phyloP scores from a whole-genome alignment of 257 asterid genomes.

The Lithospermum erythrorhizon region DNA sequence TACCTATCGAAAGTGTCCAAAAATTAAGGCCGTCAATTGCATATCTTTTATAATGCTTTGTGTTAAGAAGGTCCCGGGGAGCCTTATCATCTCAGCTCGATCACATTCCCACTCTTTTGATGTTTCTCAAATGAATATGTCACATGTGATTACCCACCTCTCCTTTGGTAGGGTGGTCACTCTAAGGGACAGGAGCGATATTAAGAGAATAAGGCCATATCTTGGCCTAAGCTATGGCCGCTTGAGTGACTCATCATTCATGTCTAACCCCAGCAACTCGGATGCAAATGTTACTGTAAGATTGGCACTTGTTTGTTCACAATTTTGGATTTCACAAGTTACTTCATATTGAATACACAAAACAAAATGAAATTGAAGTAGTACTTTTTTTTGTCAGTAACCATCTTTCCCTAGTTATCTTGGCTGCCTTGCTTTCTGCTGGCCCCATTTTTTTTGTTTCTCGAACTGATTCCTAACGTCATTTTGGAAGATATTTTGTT shows the following conservation, averaged over 20 bases:
- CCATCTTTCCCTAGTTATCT: too few species aligned
- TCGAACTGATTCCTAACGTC: neutral
- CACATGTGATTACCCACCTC: constrained; percentile 68
- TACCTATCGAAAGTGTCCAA: neutral
- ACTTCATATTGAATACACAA: neutral
- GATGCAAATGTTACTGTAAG: constrained; percentile 89
- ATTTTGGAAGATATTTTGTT: neutral
- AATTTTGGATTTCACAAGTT: constrained; percentile 6
- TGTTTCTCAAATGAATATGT: constrained; percentile 95
- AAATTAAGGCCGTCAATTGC: neutral
- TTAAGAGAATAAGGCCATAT: constrained; percentile 63
- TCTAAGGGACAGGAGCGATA: constrained; percentile 55
- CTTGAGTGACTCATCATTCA: constrained; percentile 56
- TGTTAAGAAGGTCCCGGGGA: constrained; percentile 80
- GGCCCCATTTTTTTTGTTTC: neutral
- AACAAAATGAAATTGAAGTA: too few species aligned
- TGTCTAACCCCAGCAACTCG: constrained; percentile 79
- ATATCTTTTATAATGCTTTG: constrained; percentile 7
- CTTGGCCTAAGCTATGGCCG: constrained; percentile 75
- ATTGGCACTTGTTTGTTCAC: constrained; percentile 9
- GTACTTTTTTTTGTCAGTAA: too few species aligned
- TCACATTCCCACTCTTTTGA: constrained; percentile 91
- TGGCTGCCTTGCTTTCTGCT: too few species aligned
- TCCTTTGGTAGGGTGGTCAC: constrained; percentile 75
- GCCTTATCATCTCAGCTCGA: constrained; percentile 81